phyloP scores from a whole-genome alignment of 225 moss, liverwort and hornwort species.

The Rhytidiadelphus loreus region DNA sequence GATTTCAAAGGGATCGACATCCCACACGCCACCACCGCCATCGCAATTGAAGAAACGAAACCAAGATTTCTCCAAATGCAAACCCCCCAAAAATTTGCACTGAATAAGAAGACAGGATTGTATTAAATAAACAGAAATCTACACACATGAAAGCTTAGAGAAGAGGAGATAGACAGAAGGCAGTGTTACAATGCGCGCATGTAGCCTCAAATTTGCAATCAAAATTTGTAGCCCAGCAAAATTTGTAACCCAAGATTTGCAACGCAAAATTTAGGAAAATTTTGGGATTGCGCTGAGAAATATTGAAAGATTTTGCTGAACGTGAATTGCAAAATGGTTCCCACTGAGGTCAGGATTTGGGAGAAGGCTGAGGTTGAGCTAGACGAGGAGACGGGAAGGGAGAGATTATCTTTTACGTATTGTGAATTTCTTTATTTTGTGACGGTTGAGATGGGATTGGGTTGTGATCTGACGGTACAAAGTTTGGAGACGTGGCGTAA shows the following conservation, averaged over 20 bases:
- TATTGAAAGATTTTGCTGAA: neutral
- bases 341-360: neutral
- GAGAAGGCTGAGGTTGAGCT: neutral
- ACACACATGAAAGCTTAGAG: neutral
- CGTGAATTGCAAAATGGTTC: neutral
- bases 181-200: neutral
- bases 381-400: neutral
- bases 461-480: neutral
- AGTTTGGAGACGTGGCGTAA: neutral
- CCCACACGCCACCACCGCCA: conserved; percentile 22
- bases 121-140: too few species aligned
- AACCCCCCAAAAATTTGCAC: neutral
- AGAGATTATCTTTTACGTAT: neutral
- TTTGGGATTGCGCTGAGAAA: neutral
- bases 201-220: neutral
- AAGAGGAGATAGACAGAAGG: neutral
- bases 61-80: neutral
- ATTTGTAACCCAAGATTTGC: neutral
- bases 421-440: accelerated
- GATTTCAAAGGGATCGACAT: conserved; percentile 9
- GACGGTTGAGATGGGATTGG: neutral
- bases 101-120: too few species aligned
- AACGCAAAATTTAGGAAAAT: neutral
- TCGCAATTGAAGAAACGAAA: neutral
- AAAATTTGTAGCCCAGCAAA: neutral